Base-by-base conservation (phyloP, 495 filamentous ascomycete species). In the Cryomyces minteri region DNA sequence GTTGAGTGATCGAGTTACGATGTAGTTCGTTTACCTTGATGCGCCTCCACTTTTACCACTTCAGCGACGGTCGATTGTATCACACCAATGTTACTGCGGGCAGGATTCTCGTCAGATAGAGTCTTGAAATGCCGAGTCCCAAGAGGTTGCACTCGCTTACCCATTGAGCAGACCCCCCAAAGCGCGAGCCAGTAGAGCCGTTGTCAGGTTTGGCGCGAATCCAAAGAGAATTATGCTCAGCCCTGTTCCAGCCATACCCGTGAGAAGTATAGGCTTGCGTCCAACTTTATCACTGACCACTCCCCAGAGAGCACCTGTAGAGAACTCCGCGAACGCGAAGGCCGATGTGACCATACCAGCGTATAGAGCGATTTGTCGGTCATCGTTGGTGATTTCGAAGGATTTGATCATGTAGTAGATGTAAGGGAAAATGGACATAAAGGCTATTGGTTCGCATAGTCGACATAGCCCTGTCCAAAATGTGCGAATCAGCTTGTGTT, bases 351-450 rank as follows among this genome's bases (percentile, higher is more conserved):
- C 88, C 79, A 96, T 80, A 51, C 92, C 92, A 38, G 83, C 86
- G 58, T 95, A 99, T 44, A 94, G 69, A 14, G 87, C 80, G 53
- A 95, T 93, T 58, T 82, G 74, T 49, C 71, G 73, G 44, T 83
- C 71, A 54, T 84, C 79, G 48, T 80, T 59, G 39, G 86, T 82
- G 61, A 90, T 78, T 51, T 83, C 67, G 64, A 99, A 99, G 33
- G 82, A 84, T 53, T 83, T 70, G 41, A 96, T 83, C 90, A 99
- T 99, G 67, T 80, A 90, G 66, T 94, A 99, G 56, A 88, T 87
- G 58, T 99, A 99, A 4, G 90, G 92, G 58, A 99, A 96, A 53
- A 99, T 94, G 43, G 87, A 94, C 82, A 94, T 96, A 71, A 99
- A 96, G 7, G 90, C 92, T 61, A 99, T 94, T 40, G 90, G 90